Conservation (phyloP, 2,329 filamentous ascomycete genomes). For the Neofusicoccum laricinum region DNA sequence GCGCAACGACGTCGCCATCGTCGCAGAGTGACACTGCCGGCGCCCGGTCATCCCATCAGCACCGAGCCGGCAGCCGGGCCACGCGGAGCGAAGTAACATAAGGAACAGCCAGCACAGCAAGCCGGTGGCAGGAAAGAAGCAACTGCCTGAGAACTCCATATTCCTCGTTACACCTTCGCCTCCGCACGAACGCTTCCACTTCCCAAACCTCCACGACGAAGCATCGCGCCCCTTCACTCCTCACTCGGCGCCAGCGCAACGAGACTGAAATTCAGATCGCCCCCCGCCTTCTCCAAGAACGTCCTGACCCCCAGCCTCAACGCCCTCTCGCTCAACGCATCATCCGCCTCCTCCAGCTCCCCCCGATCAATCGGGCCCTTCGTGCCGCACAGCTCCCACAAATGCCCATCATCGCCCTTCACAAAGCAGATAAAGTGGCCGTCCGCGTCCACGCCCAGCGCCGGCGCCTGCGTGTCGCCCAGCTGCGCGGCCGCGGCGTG, state of each 20-base stretch:
- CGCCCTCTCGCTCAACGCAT: constrained; percentile 43
- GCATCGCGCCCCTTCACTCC: background rate
- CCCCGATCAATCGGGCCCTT: constrained; percentile 47
- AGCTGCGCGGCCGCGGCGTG: constrained; percentile 42
- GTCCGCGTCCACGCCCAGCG: constrained; percentile 27
- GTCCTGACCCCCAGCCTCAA: constrained; percentile 40
- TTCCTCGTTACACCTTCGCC: too few relatives aligned
- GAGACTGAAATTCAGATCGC: constrained; percentile 44
- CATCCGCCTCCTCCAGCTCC: constrained; percentile 38
- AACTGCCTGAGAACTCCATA: too few relatives aligned
- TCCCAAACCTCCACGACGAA: background rate
- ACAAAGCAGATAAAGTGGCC: constrained; percentile 50
- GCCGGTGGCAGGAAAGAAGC: too few relatives aligned
- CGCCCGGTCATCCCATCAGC: too few relatives aligned
- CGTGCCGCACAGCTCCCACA: constrained; percentile 46
- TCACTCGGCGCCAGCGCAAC: constrained; percentile 38
- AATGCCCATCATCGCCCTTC: constrained; percentile 43
- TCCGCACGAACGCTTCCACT: too few relatives aligned
- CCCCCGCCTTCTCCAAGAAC: constrained; percentile 34
- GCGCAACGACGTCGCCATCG: too few relatives aligned
- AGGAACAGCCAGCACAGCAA: too few relatives aligned
- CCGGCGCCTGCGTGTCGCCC: constrained; percentile 40
- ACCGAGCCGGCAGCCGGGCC: too few relatives aligned
- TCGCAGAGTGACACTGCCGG: too few relatives aligned
- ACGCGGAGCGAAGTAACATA: too few relatives aligned